These are phyloP conservation scores for Forsythia viridissima DNA, from an alignment of 257 asterid species.

Conservation along the genomic window DNA sequence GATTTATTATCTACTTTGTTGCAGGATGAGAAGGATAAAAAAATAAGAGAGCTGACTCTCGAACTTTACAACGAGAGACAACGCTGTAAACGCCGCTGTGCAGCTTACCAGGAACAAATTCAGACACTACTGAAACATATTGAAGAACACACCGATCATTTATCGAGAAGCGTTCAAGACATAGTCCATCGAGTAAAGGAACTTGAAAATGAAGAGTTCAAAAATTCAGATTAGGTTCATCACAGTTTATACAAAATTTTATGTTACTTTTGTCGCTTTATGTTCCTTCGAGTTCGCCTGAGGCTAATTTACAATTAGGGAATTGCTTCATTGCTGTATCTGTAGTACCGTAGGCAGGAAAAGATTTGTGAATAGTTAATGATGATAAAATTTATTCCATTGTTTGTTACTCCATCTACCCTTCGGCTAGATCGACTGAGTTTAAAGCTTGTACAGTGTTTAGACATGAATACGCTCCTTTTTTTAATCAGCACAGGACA, in stretches of 20 bases:
- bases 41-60: background rate
- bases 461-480: too few species aligned
- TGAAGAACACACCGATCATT: too few species aligned
- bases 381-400: too few species aligned
- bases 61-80: background rate
- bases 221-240: background rate
- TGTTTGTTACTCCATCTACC: background rate
- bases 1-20: background rate
- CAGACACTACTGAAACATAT: background rate
- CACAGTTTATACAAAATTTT: too few species aligned
- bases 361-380: background rate
- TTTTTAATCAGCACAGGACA: background rate
- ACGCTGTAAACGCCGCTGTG: background rate
- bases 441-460: too few species aligned
- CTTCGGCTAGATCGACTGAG: too few species aligned
- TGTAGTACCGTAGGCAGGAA: background rate
- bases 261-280: too few species aligned
- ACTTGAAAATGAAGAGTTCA: background rate
- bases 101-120: background rate
- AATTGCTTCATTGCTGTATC: background rate
- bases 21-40: background rate
- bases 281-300: background rate
- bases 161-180: too few species aligned
- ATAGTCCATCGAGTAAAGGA: background rate
- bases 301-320: background rate